A percentile compares a stretch with the other conserved stretches of the same genome.
phyloP scores from a whole-genome alignment of 345 rosid genomes.

The Zanthoxylum bungeanum region DNA sequence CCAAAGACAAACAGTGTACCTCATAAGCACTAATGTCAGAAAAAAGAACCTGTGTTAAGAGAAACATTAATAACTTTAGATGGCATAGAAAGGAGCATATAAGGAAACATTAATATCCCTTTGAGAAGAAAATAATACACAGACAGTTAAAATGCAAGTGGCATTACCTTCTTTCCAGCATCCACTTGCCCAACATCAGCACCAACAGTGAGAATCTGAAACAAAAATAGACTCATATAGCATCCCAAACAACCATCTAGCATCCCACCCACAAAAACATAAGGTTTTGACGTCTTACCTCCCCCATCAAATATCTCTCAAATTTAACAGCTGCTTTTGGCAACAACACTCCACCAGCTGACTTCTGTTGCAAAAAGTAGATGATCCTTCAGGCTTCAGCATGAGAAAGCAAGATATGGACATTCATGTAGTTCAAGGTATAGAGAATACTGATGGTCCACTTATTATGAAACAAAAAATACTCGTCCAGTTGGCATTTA shows the following conservation, averaged over 20 bases:
- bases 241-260: background rate
- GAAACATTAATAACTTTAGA: slow-evolving; percentile 3
- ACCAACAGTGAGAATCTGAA: slow-evolving; percentile 75
- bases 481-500: background rate
- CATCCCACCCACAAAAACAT: background rate
- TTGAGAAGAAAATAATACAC: background rate
- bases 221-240: background rate
- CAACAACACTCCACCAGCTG: slow-evolving; percentile 83
- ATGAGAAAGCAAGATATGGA: background rate
- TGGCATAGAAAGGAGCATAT: background rate
- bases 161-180: slow-evolving; percentile 72
- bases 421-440: background rate
- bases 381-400: slow-evolving; percentile 11
- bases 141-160: background rate
- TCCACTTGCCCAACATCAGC: slow-evolving; percentile 58
- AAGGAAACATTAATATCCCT: background rate
- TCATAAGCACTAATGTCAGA: slow-evolving; percentile 82
- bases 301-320: slow-evolving; percentile 80
- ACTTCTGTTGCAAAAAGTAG: slow-evolving; percentile 47
- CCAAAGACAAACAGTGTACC: slow-evolving; percentile 33
- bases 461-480: background rate
- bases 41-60: slow-evolving; percentile 67
- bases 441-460: background rate
- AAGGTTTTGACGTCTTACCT: slow-evolving; percentile 44
- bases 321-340: slow-evolving; percentile 92